A percentile compares a stretch with the other conserved stretches of the same genome.
These are phyloP conservation scores for Aspergillus sclerotiicarbonarius DNA, from an alignment of 495 filamentous ascomycete species.

Conservation along the genomic window DNA sequence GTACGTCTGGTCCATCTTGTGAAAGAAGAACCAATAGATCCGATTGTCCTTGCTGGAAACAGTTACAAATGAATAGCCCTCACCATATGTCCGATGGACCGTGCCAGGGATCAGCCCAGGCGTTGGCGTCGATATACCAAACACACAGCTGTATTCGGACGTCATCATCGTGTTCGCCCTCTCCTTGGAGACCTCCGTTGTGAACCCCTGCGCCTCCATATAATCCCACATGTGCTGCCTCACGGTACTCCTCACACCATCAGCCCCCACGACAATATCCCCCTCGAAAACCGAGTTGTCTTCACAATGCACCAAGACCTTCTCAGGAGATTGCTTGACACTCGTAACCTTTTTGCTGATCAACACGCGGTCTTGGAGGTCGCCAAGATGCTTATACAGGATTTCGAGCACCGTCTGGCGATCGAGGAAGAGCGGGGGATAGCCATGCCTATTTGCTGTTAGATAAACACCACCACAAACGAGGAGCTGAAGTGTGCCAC, in stretches of 20 bases:
- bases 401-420: conserved; percentile 29
- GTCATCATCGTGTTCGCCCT: conserved; percentile 3
- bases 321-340: conserved; percentile 1
- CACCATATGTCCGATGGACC: conserved; percentile 6
- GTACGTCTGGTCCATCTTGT: conserved; percentile 8
- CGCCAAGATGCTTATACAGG: conserved; percentile 15
- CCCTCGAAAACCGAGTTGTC: conserved; percentile 24
- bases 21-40: conserved; percentile 16
- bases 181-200: conserved; percentile 1
- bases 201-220: background rate
- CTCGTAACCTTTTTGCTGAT: conserved; percentile 15
- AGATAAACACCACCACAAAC: background rate
- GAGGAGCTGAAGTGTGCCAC: too few relatives aligned
- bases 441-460: conserved; percentile 28
- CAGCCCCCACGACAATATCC: conserved; percentile 45
- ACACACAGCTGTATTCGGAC: conserved; percentile 22
- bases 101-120: conserved; percentile 11
- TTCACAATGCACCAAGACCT: conserved; percentile 13
- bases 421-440: conserved; percentile 27
- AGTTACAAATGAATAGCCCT: conserved; percentile 9
- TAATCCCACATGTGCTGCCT: conserved; percentile 36
- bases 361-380: conserved; percentile 8
- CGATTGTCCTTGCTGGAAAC: conserved; percentile 11
- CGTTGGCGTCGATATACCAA: conserved; percentile 20
- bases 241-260: conserved; percentile 45